Evolutionary conservation across 371 early-diverging fungal genomes (phyloP).

Genomic region (Rhizopus delemar): DNA sequence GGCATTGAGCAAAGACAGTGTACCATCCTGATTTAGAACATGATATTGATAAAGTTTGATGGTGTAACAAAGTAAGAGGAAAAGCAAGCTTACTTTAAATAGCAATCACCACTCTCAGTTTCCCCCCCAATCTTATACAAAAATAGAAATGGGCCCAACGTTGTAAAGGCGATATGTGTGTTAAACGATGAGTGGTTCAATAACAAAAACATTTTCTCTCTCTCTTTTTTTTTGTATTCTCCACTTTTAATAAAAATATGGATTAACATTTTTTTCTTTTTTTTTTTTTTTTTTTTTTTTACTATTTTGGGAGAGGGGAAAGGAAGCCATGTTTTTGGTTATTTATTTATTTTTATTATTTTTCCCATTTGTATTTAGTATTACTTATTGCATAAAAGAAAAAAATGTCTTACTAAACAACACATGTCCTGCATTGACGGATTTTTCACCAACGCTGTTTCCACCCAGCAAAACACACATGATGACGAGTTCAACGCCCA

Average conservation of each 20-base stretch:
- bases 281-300: not conserved
- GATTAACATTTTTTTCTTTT: not conserved
- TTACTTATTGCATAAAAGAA: constrained; percentile 1
- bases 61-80: not conserved
- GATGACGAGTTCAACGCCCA: not conserved
- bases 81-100: no score
- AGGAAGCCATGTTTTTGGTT: not conserved
- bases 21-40: no score
- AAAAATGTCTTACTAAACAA: not conserved
- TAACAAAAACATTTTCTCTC: not conserved
- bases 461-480: not conserved
- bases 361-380: not conserved
- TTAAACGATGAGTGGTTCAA: not conserved
- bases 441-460: not conserved
- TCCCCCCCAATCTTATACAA: not conserved
- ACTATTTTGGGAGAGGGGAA: no score
- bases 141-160: not conserved
- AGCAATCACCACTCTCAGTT: no score
- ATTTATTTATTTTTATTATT: not conserved
- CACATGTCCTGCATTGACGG: no score
- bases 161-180: not conserved
- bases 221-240: not conserved
- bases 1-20: no score
- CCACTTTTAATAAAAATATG: no score
- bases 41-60: not conserved